A percentile compares a stretch with the other conserved stretches of the same genome.
These are phyloP conservation scores for Aspergillus japonicus DNA, from an alignment of 2,329 filamentous ascomycete species.

Conservation along the genomic window DNA sequence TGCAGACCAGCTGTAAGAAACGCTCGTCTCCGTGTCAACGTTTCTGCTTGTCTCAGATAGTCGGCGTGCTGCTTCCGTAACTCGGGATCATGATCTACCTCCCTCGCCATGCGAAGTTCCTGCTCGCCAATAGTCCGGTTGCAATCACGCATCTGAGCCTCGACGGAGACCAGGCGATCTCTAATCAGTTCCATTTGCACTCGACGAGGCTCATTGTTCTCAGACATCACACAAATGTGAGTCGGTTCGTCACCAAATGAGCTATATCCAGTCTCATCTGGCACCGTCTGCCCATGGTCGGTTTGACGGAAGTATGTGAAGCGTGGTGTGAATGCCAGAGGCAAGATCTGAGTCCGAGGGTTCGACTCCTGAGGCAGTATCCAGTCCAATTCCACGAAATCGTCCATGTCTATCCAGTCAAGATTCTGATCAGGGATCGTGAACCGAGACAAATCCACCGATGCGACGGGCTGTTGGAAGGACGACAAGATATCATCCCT, in stretches of 20 bases:
- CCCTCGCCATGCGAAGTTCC: constrained; percentile 61
- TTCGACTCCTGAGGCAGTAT: constrained; percentile 86
- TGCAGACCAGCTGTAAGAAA: constrained; percentile 60
- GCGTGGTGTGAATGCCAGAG: constrained; percentile 86
- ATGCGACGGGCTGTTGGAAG: constrained; percentile 53
- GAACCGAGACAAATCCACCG: constrained; percentile 74
- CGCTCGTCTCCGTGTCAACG: constrained; percentile 57
- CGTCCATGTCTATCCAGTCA: constrained; percentile 98
- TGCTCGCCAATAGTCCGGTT: constrained; percentile 70
- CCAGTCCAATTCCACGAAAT: constrained; percentile 98
- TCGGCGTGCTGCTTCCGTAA: constrained; percentile 48
- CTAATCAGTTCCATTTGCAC: constrained; percentile 86
- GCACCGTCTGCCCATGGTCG: constrained; percentile 76
- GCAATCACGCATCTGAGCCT: constrained; percentile 74
- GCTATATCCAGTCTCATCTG: constrained; percentile 75
- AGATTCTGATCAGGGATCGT: constrained; percentile 94
- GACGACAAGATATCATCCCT: constrained; percentile 59
- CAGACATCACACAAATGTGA: constrained; percentile 92
- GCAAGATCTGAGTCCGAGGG: constrained; percentile 89
- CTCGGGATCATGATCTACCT: constrained; percentile 52
- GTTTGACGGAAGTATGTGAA: constrained; percentile 98
- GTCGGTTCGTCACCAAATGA: constrained; percentile 91
- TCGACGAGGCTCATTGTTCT: constrained; percentile 80
- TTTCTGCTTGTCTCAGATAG: constrained; percentile 56
- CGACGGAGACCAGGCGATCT: constrained; percentile 73